Conservation (phyloP, 495 filamentous ascomycete species). For the Daldinia caldariorum region DNA sequence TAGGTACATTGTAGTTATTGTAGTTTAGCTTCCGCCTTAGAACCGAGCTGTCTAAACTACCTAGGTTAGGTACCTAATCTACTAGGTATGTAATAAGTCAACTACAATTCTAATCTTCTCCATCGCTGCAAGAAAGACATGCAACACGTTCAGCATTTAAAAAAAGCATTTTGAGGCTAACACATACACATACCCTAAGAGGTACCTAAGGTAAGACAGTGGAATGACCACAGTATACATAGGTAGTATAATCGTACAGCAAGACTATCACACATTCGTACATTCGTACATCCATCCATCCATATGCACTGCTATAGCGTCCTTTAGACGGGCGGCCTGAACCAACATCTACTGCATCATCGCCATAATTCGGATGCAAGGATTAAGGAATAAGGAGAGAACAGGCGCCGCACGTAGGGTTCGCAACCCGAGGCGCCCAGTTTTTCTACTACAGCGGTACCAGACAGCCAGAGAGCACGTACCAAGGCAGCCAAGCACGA, state of each 20-base stretch:
- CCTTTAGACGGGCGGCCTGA: too few relatives aligned
- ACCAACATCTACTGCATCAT: neutral
- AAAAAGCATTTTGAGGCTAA: slow-evolving; percentile 3
- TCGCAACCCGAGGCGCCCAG: slow-evolving; percentile 34
- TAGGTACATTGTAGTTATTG: too few relatives aligned
- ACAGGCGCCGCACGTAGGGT: slow-evolving; percentile 39
- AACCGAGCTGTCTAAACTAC: neutral
- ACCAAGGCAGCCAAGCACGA: slow-evolving; percentile 3
- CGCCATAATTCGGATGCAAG: slow-evolving; percentile 22
- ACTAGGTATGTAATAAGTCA: too few relatives aligned
- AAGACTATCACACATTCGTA: neutral
- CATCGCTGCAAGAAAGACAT: neutral
- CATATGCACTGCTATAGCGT: neutral
- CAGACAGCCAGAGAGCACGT: neutral
- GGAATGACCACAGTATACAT: neutral
- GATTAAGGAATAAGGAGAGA: slow-evolving; percentile 19
- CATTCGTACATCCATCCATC: neutral
- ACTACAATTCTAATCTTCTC: too few relatives aligned
- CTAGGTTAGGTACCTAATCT: too few relatives aligned
- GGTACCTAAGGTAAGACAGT: neutral
- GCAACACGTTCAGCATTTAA: neutral
- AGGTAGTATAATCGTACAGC: neutral
- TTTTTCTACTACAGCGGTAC: neutral
- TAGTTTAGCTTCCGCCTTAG: neutral
- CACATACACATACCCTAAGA: too few relatives aligned